Evolutionary conservation across 1,284 basidiomycete genomes (phyloP), one percentile per base, ranked within the genome.

Genomic region (Malassezia caprae): DNA sequence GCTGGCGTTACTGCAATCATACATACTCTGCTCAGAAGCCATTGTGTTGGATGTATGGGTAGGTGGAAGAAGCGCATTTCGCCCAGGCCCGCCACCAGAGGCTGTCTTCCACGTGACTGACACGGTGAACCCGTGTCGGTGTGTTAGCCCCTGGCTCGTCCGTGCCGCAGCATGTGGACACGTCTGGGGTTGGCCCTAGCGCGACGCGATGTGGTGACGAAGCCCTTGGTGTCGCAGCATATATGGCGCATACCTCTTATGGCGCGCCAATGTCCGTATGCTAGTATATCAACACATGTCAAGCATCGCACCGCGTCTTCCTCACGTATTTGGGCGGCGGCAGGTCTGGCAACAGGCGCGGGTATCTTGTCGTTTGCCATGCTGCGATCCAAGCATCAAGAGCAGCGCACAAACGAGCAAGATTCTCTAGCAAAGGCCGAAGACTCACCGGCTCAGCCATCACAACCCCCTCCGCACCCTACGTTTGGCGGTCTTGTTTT

Each of bases 21-120:
- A 37, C 53, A 0, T 41, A 55, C 53, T 57, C 51, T 57, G 55
- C 41, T 57, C 55, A 48, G 41, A 42, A 21, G 55, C 41, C 55
- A 57, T 57, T 46, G 6, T 52, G 55, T n/a, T 10, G 28, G 10
- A 21, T 11, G 17, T 37, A 7, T 24, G 8, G 21, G 13, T 13
- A 8, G 21, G 23, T 19, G 23, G 42, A 45, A 52, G 41, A 43
- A 41, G 6, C 15, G 32, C 6, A 7, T 1, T 12, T 17, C 4
- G 8, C 42, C 19, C 42, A 43, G 42, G 23, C 42, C 23, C 42
- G 28, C 28, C 42, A 26, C 11, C 42, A 17, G 13, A 43, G 7
- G 7, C 0, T 46, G 44, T 10, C 26, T 11, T 12, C 7, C 27
- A 32, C 30, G 27, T 37, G 23, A 23, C 19, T 24, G 31, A 23